Evolutionary conservation across 2,329 filamentous ascomycete genomes (phyloP).

Genomic region (Byssochlamys sp.): DNA sequence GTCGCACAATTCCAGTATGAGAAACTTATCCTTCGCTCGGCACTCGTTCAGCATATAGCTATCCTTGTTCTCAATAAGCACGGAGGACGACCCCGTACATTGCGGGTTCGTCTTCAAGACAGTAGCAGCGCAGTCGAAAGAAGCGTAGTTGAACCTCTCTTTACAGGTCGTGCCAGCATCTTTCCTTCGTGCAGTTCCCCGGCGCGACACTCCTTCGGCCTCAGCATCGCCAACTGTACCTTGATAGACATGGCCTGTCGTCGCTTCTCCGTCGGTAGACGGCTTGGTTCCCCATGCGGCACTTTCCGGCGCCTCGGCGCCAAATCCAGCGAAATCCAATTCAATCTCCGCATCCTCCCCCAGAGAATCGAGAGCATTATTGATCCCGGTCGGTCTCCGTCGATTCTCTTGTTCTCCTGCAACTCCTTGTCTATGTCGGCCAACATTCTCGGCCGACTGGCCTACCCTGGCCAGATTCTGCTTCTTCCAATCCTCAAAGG

Average conservation of each 20-base stretch:
- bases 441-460: constrained; percentile 63
- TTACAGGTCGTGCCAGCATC: constrained; percentile 97
- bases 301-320: constrained; percentile 31
- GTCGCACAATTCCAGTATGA: constrained; percentile 89
- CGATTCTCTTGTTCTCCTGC: constrained; percentile 40
- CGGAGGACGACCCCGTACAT: constrained; percentile 76
- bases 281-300: constrained; percentile 21
- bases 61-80: constrained; percentile 94
- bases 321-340: constrained; percentile 59
- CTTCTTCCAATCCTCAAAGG: constrained; percentile 97
- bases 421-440: constrained; percentile 44
- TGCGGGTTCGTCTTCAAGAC: constrained; percentile 80
- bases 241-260: constrained; percentile 11
- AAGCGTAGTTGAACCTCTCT: constrained; percentile 93
- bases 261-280: constrained; percentile 22
- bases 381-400: constrained; percentile 45
- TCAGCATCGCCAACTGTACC: constrained; percentile 17
- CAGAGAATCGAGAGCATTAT: constrained; percentile 64
- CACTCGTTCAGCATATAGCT: constrained; percentile 96
- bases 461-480: constrained; percentile 79
- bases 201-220: constrained; percentile 39
- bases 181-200: constrained; percentile 62
- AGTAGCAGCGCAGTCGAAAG: constrained; percentile 90
- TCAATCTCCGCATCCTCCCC: constrained; percentile 86
- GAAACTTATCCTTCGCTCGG: constrained; percentile 74